Percentiles rank a stretch among this genome's conserved stretches.
Evolutionary conservation across 805 yeast species (phyloP).

Genomic region (Lipomyces yamadae): DNA sequence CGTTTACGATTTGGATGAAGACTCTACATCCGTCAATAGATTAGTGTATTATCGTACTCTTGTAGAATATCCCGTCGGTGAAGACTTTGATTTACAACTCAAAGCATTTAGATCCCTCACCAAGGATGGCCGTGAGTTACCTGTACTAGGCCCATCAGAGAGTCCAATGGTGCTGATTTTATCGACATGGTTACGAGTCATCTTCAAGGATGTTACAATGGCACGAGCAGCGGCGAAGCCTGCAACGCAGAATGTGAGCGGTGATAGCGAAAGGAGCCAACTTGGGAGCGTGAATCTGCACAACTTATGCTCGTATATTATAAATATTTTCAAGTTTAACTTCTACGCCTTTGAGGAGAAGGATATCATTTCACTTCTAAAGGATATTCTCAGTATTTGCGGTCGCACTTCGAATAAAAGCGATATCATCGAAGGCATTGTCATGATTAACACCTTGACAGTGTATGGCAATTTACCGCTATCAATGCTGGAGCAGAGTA

Average conservation of each 20-base stretch:
- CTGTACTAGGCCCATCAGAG: conserved; percentile 56
- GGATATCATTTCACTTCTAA: conserved; percentile 48
- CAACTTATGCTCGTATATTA: conserved; percentile 43
- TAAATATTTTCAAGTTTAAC: conserved; percentile 56
- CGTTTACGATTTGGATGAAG: conserved; percentile 49
- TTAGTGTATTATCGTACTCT: conserved; percentile 67
- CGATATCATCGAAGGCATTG: conserved; percentile 50
- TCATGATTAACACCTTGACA: conserved; percentile 52
- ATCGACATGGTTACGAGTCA: conserved; percentile 46
- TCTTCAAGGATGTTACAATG: conserved; percentile 42
- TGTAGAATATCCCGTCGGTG: conserved; percentile 54
- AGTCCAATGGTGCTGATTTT: conserved; percentile 50
- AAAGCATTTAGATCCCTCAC: conserved; percentile 55
- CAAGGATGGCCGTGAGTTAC: conserved; percentile 58
- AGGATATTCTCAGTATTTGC: conserved; percentile 49
- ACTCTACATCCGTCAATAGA: conserved; percentile 54
- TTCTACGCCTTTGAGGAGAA: conserved; percentile 52
- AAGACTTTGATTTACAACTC: conserved; percentile 58
- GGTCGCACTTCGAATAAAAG: conserved; percentile 48
- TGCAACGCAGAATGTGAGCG: neutral
- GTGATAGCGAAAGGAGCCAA: conserved; percentile 36
- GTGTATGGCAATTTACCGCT: conserved; percentile 56
- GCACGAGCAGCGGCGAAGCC: conserved; percentile 7
- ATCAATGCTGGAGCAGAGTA: conserved; percentile 46
- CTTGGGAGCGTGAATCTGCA: conserved; percentile 40